These are phyloP conservation scores for Prunella vulgaris DNA, from an alignment of 257 asterid genomes.

Conservation along the genomic window DNA sequence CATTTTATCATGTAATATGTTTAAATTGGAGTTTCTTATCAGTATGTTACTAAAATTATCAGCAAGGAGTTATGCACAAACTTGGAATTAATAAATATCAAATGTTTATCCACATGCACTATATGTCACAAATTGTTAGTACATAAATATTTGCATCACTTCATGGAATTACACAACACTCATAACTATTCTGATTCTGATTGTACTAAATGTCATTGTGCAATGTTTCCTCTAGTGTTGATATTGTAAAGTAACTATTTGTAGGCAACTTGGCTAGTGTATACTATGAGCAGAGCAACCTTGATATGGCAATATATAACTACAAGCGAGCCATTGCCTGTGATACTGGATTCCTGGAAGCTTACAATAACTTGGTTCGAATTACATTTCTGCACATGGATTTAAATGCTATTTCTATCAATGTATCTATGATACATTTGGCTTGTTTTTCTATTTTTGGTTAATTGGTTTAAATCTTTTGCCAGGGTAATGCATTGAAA, in stretches of 20 bases:
- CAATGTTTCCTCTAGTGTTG: neutral
- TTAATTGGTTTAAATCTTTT: constrained; percentile 10
- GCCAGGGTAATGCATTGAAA: constrained; percentile 94
- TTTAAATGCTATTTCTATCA: neutral
- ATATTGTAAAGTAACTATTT: constrained; percentile 22
- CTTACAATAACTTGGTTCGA: constrained; percentile 87
- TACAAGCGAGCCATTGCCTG: constrained; percentile 93
- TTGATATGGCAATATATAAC: constrained; percentile 88
- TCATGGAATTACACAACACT: neutral
- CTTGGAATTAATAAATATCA: neutral
- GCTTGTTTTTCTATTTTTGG: constrained; percentile 11
- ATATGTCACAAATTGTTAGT: neutral
- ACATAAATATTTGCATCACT: neutral
- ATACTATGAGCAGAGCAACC: constrained; percentile 91
- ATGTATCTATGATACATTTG: constrained; percentile 1
- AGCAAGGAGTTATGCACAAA: neutral
- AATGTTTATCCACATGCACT: neutral
- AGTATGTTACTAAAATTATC: neutral
- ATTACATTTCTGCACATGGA: constrained; percentile 3
- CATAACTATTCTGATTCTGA: neutral
- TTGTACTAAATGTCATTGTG: neutral
- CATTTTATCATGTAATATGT: neutral
- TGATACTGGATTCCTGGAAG: constrained; percentile 91
- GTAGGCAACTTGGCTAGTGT: constrained; percentile 94
- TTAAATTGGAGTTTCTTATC: neutral